Percentiles rank a stretch among this genome's conserved stretches.
These are phyloP conservation scores for Hypomontagnella monticulosa DNA, from an alignment of 495 filamentous ascomycete genomes.

Conservation along the genomic window DNA sequence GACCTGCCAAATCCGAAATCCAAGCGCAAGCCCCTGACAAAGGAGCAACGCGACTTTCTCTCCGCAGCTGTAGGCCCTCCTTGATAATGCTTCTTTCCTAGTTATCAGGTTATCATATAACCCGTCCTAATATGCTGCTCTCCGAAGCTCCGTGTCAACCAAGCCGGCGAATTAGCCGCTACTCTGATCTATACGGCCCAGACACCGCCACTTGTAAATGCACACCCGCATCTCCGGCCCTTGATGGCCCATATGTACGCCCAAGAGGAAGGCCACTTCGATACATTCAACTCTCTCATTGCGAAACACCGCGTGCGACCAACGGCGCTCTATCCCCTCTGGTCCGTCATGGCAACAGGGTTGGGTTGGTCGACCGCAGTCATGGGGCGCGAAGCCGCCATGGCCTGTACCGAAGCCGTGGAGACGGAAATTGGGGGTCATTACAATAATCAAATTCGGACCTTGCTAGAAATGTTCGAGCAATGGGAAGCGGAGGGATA, in stretches of 20 bases:
- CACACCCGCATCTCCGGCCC: slow-evolving; percentile 85
- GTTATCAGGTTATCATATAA: slow-evolving; percentile 1
- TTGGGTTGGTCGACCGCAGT: slow-evolving; percentile 89
- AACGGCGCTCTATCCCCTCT: slow-evolving; percentile 92
- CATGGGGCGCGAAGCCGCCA: slow-evolving; percentile 93
- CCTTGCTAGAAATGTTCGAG: slow-evolving; percentile 80
- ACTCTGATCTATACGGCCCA: slow-evolving; percentile 87
- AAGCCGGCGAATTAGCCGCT: slow-evolving; percentile 88
- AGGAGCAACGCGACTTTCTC: slow-evolving; percentile 77
- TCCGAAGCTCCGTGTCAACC: slow-evolving; percentile 78
- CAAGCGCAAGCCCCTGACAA: slow-evolving; percentile 69
- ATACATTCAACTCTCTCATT: slow-evolving; percentile 84
- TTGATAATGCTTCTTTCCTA: slow-evolving; percentile 15
- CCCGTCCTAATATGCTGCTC: slow-evolving; percentile 26
- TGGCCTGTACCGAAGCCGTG: slow-evolving; percentile 98
- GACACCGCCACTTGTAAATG: slow-evolving; percentile 74
- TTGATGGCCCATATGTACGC: slow-evolving; percentile 99
- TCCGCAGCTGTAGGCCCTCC: slow-evolving; percentile 70
- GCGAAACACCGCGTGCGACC: slow-evolving; percentile 91
- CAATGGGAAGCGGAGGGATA: slow-evolving; percentile 72
- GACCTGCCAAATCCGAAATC: slow-evolving; percentile 45
- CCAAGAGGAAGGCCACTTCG: slow-evolving; percentile 88
- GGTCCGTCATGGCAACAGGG: slow-evolving; percentile 83
- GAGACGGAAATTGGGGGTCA: slow-evolving; percentile 98
- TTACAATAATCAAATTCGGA: slow-evolving; percentile 91